Percentiles rank a stretch among this genome's conserved stretches.
phyloP scores from a whole-genome alignment of 2,329 filamentous ascomycete species.

The Trichophyton equinum region DNA sequence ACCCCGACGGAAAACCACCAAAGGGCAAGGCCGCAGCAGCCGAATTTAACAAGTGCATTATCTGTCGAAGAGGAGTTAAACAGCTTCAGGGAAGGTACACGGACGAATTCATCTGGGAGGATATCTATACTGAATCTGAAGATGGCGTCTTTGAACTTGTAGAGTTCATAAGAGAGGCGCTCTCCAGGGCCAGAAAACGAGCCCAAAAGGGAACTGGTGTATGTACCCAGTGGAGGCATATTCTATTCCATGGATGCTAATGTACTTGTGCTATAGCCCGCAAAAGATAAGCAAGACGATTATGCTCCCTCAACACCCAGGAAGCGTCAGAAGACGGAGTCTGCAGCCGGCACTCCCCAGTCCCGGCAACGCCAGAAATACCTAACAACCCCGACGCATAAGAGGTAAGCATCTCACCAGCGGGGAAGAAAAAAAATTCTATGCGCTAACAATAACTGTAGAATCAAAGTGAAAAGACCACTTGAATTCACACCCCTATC shows the following conservation, averaged over 20 bases:
- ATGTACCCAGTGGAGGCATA: background rate
- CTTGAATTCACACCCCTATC: constrained; percentile 94
- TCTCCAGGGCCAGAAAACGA: constrained; percentile 55
- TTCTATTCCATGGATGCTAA: background rate
- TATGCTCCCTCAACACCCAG: constrained; percentile 39
- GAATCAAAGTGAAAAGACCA: constrained; percentile 67
- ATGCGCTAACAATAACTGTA: constrained; percentile 13
- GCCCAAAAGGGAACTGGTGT: constrained; percentile 22
- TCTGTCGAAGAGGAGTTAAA: constrained; percentile 83
- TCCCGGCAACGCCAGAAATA: constrained; percentile 30
- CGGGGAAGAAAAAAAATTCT: background rate
- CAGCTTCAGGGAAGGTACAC: constrained; percentile 82
- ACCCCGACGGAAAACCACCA: constrained; percentile 64
- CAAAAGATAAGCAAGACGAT: constrained; percentile 20
- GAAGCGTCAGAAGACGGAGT: constrained; percentile 43
- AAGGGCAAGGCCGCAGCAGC: constrained; percentile 47
- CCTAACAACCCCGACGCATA: constrained; percentile 52
- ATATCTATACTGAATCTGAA: constrained; percentile 56
- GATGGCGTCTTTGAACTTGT: constrained; percentile 55
- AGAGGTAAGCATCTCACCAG: constrained; percentile 34
- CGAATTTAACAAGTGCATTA: constrained; percentile 72
- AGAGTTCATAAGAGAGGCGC: constrained; percentile 48
- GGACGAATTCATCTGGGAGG: constrained; percentile 83
- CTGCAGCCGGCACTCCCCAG: constrained; percentile 32
- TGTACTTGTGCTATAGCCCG: background rate